Evolutionary conservation across 352 stramenopile species (phyloP).

Genomic region (Phytophthora vignae): DNA sequence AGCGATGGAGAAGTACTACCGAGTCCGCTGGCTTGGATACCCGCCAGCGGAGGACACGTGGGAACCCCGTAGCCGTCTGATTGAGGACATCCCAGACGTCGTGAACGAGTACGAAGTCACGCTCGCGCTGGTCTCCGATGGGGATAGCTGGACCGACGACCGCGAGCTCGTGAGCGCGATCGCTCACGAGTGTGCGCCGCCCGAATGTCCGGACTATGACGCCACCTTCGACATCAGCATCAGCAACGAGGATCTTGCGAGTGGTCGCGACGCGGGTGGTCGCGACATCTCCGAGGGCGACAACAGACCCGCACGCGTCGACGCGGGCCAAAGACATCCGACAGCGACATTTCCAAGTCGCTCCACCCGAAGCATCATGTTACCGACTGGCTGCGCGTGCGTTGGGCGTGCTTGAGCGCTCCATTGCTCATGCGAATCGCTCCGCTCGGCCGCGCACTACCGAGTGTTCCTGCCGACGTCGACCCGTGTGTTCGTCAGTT

Average conservation of each 20-base stretch:
- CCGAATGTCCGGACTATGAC: background rate
- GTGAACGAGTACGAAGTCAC: constrained; percentile 2
- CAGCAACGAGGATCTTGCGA: background rate
- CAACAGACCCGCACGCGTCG: too few species aligned
- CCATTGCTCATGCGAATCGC: too few species aligned
- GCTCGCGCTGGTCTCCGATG: background rate
- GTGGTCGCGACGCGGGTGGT: too few species aligned
- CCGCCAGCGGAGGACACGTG: background rate
- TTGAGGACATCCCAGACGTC: background rate
- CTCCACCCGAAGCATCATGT: too few species aligned
- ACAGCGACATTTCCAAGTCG: too few species aligned
- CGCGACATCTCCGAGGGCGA: too few species aligned
- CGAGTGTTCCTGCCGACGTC: too few species aligned
- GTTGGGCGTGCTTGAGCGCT: too few species aligned
- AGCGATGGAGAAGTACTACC: background rate
- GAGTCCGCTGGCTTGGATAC: background rate
- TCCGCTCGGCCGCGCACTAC: too few species aligned
- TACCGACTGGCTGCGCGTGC: too few species aligned
- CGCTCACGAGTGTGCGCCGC: background rate
- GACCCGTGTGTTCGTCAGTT: too few species aligned
- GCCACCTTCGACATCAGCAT: background rate
- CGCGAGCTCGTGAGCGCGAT: background rate
- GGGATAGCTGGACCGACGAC: background rate
- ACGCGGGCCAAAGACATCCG: too few species aligned
- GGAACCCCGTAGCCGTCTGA: background rate